These are phyloP conservation scores for Flammula alnicola DNA, from an alignment of 1,284 basidiomycete species.

Conservation along the genomic window DNA sequence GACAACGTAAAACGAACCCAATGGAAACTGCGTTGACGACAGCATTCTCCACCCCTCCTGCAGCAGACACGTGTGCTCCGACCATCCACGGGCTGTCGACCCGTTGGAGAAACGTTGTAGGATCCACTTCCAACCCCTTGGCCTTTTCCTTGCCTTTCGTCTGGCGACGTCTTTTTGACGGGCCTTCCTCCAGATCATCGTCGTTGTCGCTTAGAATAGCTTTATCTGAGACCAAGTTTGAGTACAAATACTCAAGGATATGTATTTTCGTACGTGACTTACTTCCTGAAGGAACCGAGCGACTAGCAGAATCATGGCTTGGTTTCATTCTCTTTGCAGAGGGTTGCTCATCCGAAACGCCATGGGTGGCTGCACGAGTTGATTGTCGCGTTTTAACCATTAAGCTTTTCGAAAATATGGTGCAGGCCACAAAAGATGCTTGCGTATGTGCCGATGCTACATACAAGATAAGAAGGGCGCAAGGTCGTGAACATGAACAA, in stretches of 20 bases:
- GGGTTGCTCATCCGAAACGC: not conserved
- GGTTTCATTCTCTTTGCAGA: conserved; percentile 4
- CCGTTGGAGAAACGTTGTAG: conserved; percentile 33
- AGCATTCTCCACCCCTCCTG: conserved; percentile 79
- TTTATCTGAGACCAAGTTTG: not conserved
- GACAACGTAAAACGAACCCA: no score
- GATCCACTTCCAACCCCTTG: conserved; percentile 16
- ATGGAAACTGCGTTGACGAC: conserved; percentile 74
- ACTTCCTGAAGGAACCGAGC: not conserved
- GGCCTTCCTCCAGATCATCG: not conserved
- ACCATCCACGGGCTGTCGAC: conserved; percentile 60
- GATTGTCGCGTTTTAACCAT: no score
- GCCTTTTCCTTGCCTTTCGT: conserved; percentile 15
- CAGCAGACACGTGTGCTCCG: conserved; percentile 83
- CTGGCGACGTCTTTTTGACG: not conserved
- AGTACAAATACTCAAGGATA: not conserved
- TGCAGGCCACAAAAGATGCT: no score
- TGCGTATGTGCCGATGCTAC: no score
- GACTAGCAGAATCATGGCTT: not conserved
- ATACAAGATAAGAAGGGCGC: no score
- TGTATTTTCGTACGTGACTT: not conserved
- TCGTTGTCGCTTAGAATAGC: not conserved
- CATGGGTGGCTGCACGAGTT: no score
- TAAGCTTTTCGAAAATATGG: no score
- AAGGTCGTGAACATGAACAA: no score